Evolutionary conservation across 306 rosid species (phyloP), one percentile per base, ranked within the genome.

Genomic region (Sicyos baderoa): DNA sequence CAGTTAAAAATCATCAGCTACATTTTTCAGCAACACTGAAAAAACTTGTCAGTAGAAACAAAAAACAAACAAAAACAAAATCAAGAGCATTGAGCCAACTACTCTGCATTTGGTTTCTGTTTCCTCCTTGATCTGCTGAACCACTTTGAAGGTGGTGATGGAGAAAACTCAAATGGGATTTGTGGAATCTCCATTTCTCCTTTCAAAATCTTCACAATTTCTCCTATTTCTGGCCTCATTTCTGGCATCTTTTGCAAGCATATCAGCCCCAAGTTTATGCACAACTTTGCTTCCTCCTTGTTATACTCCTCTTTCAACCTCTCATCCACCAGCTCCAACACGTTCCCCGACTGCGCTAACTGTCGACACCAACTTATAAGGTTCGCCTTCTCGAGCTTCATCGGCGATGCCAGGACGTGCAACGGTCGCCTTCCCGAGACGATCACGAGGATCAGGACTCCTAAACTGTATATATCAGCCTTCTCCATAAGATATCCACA

Each of bases 331-430:
- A 89, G 91, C 51, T 93, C 98, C 54, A 89, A 79, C 67, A 93
- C 72, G 77, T 93, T 85, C 47, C 93, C 95, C 25, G 81, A 72
- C 21, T 87, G 91, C 76, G 93, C 98, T 54, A 93, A 80, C n/a
- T 88, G 93, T 48, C 94, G 78, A 77, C 93, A 89, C 96, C 98
- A 93, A 81, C 96, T 87, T 74, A 89, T 84, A 44, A 93, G 79
- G 62, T 89, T 93, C 16, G 97, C 98, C 78, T 93, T 87, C 82
- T 93, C 98, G 14, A 93, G 87, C 87, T 87, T 92, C 96, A 92
- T 93, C 1, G 98, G 98, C 4, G 98, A 93, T 50, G 91, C 94
- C 72, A 87, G 86, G 68, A 89, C 93, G 77, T 93, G 93, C 16
- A 87, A 72, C 32, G 98, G 96, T 76, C 98, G 79, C 77, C 98